A percentile compares a stretch with the other conserved stretches of the same genome.
These are phyloP conservation scores for Dimargaris cristalligena DNA, from an alignment of 192 early-diverging fungal genomes.

Conservation along the genomic window DNA sequence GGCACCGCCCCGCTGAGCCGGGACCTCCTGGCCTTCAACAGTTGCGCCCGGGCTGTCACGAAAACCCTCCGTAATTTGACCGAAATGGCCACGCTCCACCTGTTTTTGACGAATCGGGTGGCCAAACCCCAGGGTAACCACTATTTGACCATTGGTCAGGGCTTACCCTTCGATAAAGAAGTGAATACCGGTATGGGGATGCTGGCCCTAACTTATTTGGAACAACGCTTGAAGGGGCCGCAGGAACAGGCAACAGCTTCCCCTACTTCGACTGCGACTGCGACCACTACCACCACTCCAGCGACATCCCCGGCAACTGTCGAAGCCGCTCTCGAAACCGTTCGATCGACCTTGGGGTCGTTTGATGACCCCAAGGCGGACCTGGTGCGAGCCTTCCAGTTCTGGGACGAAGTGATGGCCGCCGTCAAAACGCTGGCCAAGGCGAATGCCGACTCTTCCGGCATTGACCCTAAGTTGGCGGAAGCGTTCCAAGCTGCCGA, in stretches of 20 bases:
- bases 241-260: neutral
- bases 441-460: neutral
- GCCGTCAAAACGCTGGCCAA: neutral
- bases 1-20: conserved; percentile 39
- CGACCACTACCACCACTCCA: neutral
- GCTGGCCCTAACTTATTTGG: neutral
- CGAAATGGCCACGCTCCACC: conserved; percentile 35
- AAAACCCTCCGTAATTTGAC: conserved; percentile 40
- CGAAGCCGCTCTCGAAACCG: neutral
- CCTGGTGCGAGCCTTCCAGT: neutral
- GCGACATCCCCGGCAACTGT: no score
- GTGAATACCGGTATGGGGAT: neutral
- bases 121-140: no score
- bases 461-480: neutral
- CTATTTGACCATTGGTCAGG: neutral
- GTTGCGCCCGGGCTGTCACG: conserved; percentile 41
- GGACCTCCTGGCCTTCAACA: conserved; percentile 57
- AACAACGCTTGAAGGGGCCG: neutral
- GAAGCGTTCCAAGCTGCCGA: neutral
- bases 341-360: neutral
- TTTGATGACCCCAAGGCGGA: neutral
- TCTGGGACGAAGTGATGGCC: neutral
- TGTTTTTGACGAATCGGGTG: conserved; percentile 30
- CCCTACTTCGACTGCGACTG: no score
- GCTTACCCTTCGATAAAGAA: neutral